Base-by-base conservation (phyloP, 495 filamentous ascomycete species). In the Penicillium angulare region DNA sequence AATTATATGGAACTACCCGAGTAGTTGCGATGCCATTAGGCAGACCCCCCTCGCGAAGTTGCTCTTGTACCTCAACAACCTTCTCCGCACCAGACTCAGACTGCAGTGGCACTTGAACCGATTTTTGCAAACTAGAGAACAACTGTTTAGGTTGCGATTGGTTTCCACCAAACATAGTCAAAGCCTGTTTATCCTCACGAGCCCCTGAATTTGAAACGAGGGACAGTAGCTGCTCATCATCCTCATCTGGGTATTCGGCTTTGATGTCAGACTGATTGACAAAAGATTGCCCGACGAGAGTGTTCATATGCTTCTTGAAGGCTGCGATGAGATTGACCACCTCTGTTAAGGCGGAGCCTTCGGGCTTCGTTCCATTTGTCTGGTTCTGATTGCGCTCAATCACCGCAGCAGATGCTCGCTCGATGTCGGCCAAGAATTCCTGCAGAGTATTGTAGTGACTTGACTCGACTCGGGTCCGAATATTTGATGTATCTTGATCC, bases 51-150 rank as follows among this genome's bases (percentile, higher is more conserved):
- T 90, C 88, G 36, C 73, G 76, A 20, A 95, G 67, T 13, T 71
- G 59, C 21, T 69, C 61, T 36, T 73, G 66, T 21, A 74, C 69
- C 34, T 74, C 71, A n/a, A 74, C 68, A 15, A 73, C 72, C 43
- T 78, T 76, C 49, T 76, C 63, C 22, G 67, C 48, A 13, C 66
- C 57, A 17, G 65, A 54, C n/a, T 77, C 74, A 17, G 65, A 69
- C 18, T 59, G 60, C 17, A 69, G 45, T 10, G 60, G 57, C 33
- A 71, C 61, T 38, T 66, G 68, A 44, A 65, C 54, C 3, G 79
- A 71, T 52, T 80, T 79, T 54, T 86, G 86, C 21, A 91, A 69
- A 66, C 90, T 95, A 12, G 90, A 90, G 66, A 90, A 96, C 13
- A 96, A 74, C 46, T 92, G 89, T 56, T 84, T 87, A 12, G 85